These are phyloP conservation scores for Didymella arachidicola DNA, from an alignment of 2,329 filamentous ascomycete genomes.

Conservation along the genomic window DNA sequence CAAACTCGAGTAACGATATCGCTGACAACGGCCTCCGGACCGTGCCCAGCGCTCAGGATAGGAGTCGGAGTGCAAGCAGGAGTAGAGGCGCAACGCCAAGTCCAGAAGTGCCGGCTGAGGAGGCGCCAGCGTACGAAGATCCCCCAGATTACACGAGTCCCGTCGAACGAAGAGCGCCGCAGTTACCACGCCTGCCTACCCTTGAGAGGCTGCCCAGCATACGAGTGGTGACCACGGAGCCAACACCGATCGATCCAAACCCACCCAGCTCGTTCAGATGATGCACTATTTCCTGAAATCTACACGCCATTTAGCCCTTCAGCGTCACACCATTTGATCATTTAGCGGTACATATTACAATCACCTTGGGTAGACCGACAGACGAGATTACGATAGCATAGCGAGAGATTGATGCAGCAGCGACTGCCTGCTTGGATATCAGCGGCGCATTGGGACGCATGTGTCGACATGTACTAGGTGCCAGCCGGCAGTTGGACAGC, in stretches of 20 bases:
- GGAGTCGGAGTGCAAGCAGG: constrained; percentile 42
- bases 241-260: constrained; percentile 31
- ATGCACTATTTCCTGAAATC: not conserved
- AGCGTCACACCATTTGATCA: not conserved
- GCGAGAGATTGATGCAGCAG: constrained; percentile 1
- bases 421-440: not conserved
- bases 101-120: constrained; percentile 41
- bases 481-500: constrained; percentile 1
- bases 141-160: constrained; percentile 60
- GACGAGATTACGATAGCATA: constrained; percentile 15
- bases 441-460: not conserved
- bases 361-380: constrained; percentile 5
- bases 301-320: constrained; percentile 4
- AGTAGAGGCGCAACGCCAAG: constrained; percentile 34
- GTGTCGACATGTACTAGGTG: not conserved
- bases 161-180: constrained; percentile 40
- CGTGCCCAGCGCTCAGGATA: constrained; percentile 50
- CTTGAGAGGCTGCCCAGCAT: constrained; percentile 56
- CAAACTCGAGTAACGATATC: constrained; percentile 28
- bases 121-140: constrained; percentile 55
- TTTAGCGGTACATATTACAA: constrained; percentile 11
- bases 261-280: constrained; percentile 22
- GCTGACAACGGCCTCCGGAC: constrained; percentile 54
- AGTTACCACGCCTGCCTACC: constrained; percentile 40
- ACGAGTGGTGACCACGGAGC: constrained; percentile 53